Conservation (phyloP, 1,284 basidiomycete species). For the Irpex rosettiformis region DNA sequence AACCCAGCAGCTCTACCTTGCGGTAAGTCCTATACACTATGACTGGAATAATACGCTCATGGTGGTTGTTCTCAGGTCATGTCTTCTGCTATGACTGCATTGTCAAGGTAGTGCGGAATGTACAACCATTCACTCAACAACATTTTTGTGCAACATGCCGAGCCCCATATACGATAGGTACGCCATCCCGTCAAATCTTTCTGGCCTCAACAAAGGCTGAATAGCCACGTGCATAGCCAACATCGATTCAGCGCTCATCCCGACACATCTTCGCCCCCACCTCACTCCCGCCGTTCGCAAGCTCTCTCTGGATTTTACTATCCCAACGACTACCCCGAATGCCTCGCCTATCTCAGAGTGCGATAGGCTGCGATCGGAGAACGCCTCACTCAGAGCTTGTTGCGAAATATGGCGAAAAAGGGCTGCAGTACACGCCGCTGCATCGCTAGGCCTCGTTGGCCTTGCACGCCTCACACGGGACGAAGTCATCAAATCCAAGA, state of each 20-base stretch:
- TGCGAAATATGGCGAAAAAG: slow-evolving; percentile 54
- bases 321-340: slow-evolving; percentile 16
- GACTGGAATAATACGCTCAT: neutral
- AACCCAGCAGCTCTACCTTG: slow-evolving; percentile 58
- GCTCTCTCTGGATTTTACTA: slow-evolving; percentile 40
- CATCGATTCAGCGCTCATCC: slow-evolving; percentile 42
- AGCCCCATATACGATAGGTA: slow-evolving; percentile 43
- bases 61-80: slow-evolving; percentile 40
- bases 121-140: slow-evolving; percentile 40
- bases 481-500: slow-evolving; percentile 41
- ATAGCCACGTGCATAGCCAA: slow-evolving; percentile 32
- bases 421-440: slow-evolving; percentile 52
- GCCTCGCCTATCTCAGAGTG: slow-evolving; percentile 32
- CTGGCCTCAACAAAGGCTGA: slow-evolving; percentile 3
- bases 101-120: slow-evolving; percentile 40
- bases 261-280: slow-evolving; percentile 45
- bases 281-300: slow-evolving; percentile 48
- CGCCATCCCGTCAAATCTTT: slow-evolving; percentile 9
- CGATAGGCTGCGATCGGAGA: slow-evolving; percentile 47
- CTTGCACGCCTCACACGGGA: slow-evolving; percentile 47
- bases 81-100: slow-evolving; percentile 57
- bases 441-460: slow-evolving; percentile 49
- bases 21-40: slow-evolving; percentile 34
- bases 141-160: slow-evolving; percentile 55
- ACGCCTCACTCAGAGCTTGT: slow-evolving; percentile 42